A percentile compares a stretch with the other conserved stretches of the same genome.
These are phyloP conservation scores for Chrysanthemum lavandulifolium DNA, from an alignment of 129 eudicot species.

Conservation along the genomic window DNA sequence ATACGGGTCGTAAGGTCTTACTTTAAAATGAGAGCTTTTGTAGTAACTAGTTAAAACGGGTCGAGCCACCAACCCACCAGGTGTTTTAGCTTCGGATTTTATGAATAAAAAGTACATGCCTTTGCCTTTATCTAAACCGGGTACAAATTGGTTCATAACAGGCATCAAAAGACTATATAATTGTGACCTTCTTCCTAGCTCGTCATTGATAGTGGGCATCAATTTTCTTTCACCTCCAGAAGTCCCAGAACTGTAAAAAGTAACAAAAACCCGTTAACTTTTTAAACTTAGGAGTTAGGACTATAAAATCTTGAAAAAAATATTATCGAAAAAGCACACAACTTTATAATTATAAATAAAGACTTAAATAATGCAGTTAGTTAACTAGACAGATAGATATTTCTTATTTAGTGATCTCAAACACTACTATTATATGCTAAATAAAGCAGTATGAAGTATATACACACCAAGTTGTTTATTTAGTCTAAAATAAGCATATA, in stretches of 20 bases:
- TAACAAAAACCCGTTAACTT: neutral
- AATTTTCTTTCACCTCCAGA: conserved; percentile 82
- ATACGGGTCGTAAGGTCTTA: conserved; percentile 56
- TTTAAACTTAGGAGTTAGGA: too few species aligned
- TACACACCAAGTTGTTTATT: too few species aligned
- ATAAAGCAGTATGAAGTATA: too few species aligned
- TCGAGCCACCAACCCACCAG: conserved; percentile 69
- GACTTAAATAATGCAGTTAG: neutral
- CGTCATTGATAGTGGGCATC: conserved; percentile 82
- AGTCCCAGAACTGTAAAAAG: conserved; percentile 60
- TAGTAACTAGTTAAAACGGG: conserved; percentile 73
- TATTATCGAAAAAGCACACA: too few species aligned
- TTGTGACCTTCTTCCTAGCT: conserved; percentile 51
- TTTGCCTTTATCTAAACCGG: conserved; percentile 71
- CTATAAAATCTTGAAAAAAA: too few species aligned
- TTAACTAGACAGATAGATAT: neutral
- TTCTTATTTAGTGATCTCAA: neutral
- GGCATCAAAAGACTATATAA: conserved; percentile 85
- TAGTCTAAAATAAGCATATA: too few species aligned
- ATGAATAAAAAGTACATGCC: conserved; percentile 66
- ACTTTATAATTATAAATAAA: neutral
- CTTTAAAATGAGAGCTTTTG: conserved; percentile 62
- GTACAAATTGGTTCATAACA: conserved; percentile 66
- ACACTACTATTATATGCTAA: too few species aligned
- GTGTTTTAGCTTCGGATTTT: conserved; percentile 71